Conservation (phyloP, 768 basidiomycete genomes). For the Scleroderma citrinum region DNA sequence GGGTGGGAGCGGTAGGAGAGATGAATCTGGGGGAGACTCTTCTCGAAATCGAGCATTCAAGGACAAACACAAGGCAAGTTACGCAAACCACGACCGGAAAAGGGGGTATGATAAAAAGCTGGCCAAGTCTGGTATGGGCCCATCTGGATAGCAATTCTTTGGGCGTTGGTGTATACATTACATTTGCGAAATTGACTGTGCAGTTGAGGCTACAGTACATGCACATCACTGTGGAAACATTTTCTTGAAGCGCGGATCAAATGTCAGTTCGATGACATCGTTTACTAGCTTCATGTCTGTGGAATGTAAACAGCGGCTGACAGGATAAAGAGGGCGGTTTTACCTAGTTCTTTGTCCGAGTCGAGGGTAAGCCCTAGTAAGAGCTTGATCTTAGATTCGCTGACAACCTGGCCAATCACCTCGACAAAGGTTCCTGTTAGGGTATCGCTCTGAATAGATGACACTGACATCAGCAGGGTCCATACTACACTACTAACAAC, state of each 20-base stretch:
- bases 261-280: slow-evolving; percentile 55
- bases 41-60: slow-evolving; percentile 64
- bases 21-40: slow-evolving; percentile 31
- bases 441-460: slow-evolving; percentile 34
- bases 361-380: slow-evolving; percentile 51
- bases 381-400: slow-evolving; percentile 53
- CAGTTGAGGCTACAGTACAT: background rate
- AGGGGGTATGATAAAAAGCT: slow-evolving; percentile 89
- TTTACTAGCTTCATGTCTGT: slow-evolving; percentile 57
- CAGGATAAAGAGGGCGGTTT: slow-evolving; percentile 18
- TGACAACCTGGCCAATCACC: slow-evolving; percentile 55
- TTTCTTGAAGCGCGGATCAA: slow-evolving; percentile 48
- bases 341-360: slow-evolving; percentile 49
- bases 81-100: slow-evolving; percentile 69
- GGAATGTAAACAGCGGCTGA: slow-evolving; percentile 2
- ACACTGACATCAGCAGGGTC: background rate
- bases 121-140: slow-evolving; percentile 52
- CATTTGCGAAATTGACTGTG: background rate
- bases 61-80: slow-evolving; percentile 70
- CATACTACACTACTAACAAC: background rate
- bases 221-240: slow-evolving; percentile 36
- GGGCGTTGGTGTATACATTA: background rate
- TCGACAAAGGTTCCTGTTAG: slow-evolving; percentile 56
- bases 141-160: slow-evolving; percentile 21
- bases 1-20: slow-evolving; percentile 28